These are phyloP conservation scores for Dryadomyces sulphureus DNA, from an alignment of 2,329 filamentous ascomycete species.

Conservation along the genomic window DNA sequence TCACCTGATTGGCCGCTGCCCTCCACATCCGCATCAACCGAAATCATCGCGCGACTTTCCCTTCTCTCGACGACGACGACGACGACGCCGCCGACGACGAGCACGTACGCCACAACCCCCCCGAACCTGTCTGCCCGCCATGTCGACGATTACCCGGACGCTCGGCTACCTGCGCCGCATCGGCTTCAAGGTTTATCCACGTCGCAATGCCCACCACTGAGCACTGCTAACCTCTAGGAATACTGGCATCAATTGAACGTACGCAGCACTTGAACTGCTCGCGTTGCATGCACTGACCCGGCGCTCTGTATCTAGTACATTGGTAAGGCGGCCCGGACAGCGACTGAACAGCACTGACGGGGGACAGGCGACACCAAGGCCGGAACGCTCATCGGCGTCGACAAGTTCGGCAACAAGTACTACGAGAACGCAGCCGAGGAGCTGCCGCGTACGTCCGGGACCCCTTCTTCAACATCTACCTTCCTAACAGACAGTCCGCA, in stretches of 20 bases:
- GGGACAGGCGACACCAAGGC: slow-evolving; percentile 82
- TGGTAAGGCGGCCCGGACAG: neutral
- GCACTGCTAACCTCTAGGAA: slow-evolving; percentile 46
- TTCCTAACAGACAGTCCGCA: slow-evolving; percentile 51
- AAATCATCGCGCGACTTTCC: neutral
- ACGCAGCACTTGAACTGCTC: slow-evolving; percentile 17
- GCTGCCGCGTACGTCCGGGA: slow-evolving; percentile 54
- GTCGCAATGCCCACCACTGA: neutral
- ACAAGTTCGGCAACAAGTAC: slow-evolving; percentile 94
- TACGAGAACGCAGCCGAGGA: slow-evolving; percentile 94
- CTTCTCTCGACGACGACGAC: neutral
- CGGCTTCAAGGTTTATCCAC: slow-evolving; percentile 58
- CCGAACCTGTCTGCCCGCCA: slow-evolving; percentile 22
- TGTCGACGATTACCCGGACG: slow-evolving; percentile 86
- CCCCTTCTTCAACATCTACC: neutral
- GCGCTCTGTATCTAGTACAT: slow-evolving; percentile 4
- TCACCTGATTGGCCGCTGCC: too few relatives aligned
- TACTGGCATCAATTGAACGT: slow-evolving; percentile 87
- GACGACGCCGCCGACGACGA: neutral
- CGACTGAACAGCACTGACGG: neutral
- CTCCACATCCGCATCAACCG: too few relatives aligned
- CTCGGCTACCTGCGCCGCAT: slow-evolving; percentile 75
- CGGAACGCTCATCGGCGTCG: slow-evolving; percentile 68
- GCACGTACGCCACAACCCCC: neutral
- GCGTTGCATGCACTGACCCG: neutral